phyloP scores from a whole-genome alignment of 306 rosid genomes.

The Glycyrrhiza uralensis region DNA sequence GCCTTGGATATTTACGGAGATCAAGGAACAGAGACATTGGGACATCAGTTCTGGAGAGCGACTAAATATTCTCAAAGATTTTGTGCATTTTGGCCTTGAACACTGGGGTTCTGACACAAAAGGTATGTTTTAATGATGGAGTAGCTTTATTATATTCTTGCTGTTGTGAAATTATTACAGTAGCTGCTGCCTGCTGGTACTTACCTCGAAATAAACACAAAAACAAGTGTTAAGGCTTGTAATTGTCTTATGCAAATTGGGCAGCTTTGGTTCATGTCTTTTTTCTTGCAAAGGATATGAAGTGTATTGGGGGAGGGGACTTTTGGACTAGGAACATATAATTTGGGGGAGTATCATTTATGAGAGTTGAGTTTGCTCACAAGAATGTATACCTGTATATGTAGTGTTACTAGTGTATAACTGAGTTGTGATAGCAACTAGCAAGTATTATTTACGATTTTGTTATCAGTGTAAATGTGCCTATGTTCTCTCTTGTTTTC shows the following conservation, averaged over 20 bases:
- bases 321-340: not conserved
- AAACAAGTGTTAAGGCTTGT: not conserved
- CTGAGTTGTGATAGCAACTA: not conserved
- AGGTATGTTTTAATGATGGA: conserved; percentile 44
- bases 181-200: not conserved
- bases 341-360: not conserved
- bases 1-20: conserved; percentile 97
- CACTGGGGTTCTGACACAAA: conserved; percentile 97
- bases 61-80: conserved; percentile 67
- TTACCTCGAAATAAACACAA: not conserved
- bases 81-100: conserved; percentile 77
- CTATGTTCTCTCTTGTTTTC: not conserved
- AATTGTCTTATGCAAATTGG: not conserved
- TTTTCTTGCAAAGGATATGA: not conserved
- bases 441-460: not conserved
- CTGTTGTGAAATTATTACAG: not conserved
- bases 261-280: not conserved
- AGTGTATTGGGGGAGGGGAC: not conserved
- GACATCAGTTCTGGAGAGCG: conserved; percentile 93
- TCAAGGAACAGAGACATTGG: conserved; percentile 96
- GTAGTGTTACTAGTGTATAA: not conserved
- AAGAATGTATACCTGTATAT: not conserved
- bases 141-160: not conserved
- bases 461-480: not conserved
- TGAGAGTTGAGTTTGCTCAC: conserved; percentile 1